Conservation (phyloP, 163 green algal species). For the Coccomyxa subellipsoidea region DNA sequence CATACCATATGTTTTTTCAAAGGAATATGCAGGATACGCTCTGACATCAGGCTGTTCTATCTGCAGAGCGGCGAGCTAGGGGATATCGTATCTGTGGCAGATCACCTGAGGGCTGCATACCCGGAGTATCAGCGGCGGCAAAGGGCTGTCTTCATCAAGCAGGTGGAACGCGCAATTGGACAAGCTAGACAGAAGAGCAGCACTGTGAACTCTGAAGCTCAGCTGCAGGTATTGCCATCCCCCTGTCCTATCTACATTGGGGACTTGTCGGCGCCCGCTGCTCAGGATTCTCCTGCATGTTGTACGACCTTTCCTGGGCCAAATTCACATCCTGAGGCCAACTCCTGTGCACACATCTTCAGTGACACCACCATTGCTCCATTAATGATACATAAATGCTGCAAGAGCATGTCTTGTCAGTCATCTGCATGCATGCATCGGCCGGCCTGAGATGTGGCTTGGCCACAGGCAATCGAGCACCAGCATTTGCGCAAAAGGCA, state of each 20-base stretch:
- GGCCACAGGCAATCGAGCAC: slow-evolving; percentile 5
- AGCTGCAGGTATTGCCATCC: slow-evolving; percentile 60
- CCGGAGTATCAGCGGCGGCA: slow-evolving; percentile 63
- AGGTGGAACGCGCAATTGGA: slow-evolving; percentile 49
- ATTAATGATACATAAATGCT: too few relatives aligned
- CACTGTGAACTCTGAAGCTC: slow-evolving; percentile 43
- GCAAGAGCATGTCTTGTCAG: too few relatives aligned
- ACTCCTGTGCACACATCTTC: too few relatives aligned
- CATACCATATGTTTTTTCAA: neutral
- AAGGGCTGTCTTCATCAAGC: slow-evolving; percentile 37
- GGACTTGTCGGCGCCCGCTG: too few relatives aligned
- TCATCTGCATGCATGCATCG: too few relatives aligned
- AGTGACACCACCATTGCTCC: too few relatives aligned
- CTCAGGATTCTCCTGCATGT: too few relatives aligned
- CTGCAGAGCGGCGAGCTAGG: slow-evolving; percentile 42
- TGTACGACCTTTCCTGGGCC: too few relatives aligned
- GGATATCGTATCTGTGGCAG: slow-evolving; percentile 54
- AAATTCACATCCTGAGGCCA: too few relatives aligned
- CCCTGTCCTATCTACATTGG: too few relatives aligned
- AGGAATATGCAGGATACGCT: neutral
- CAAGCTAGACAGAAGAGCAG: slow-evolving; percentile 27
- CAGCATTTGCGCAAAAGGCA: neutral
- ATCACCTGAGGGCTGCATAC: slow-evolving; percentile 51
- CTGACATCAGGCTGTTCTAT: neutral
- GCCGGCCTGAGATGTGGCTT: too few relatives aligned